A percentile compares a stretch with the other conserved stretches of the same genome.
phyloP scores from a whole-genome alignment of 129 eudicot species.

The Pulicaria dysenterica region DNA sequence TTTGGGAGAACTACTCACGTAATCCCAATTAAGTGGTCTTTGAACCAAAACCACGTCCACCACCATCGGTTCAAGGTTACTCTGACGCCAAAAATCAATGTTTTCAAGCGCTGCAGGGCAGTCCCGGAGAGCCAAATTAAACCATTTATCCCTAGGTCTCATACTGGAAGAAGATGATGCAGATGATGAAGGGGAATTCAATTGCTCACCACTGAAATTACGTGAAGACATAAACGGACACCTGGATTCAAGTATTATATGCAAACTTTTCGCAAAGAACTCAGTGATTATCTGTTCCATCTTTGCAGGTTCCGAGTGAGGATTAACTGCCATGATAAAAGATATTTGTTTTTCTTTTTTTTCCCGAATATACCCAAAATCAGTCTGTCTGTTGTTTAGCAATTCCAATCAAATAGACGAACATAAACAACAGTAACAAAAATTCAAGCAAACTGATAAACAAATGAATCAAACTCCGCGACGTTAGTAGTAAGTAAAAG shows the following conservation, averaged over 20 bases:
- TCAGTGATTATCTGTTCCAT: conserved; percentile 89
- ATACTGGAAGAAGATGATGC: conserved; percentile 66
- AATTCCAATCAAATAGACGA: conserved; percentile 1
- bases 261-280: conserved; percentile 73
- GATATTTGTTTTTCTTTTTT: neutral
- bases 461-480: conserved; percentile 23
- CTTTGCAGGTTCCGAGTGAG: conserved; percentile 70
- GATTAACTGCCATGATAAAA: conserved; percentile 37
- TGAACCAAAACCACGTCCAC: conserved; percentile 76
- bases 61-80: conserved; percentile 85
- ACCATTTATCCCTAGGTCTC: conserved; percentile 83
- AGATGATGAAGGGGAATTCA: conserved; percentile 71
- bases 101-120: conserved; percentile 91
- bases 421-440: conserved; percentile 7
- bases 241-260: conserved; percentile 82
- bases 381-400: neutral
- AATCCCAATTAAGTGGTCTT: conserved; percentile 60
- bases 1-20: conserved; percentile 50
- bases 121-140: conserved; percentile 72
- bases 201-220: conserved; percentile 78
- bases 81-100: conserved; percentile 79
- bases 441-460: conserved; percentile 6
- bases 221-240: conserved; percentile 74
- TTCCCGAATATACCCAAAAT: neutral
- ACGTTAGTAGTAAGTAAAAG: conserved; percentile 17